These are phyloP conservation scores for Trametes meyenii DNA, from an alignment of 768 basidiomycete genomes.

Conservation along the genomic window DNA sequence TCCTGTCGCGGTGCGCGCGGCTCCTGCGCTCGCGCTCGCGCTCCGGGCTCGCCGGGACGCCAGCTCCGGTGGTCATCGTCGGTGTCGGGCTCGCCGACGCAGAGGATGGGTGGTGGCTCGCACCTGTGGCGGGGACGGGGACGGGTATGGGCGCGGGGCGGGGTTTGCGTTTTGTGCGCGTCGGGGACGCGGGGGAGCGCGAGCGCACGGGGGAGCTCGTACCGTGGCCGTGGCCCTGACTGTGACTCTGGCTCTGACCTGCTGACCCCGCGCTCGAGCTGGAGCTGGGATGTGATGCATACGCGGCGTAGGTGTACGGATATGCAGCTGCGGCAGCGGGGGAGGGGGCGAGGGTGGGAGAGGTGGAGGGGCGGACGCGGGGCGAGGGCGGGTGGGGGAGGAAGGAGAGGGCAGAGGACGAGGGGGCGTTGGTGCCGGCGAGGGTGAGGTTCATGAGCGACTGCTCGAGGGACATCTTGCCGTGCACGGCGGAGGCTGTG, in stretches of 20 bases:
- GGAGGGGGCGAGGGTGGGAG: not conserved
- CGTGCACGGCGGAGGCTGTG: slow-evolving; percentile 7
- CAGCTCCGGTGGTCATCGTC: not conserved
- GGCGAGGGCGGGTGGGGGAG: slow-evolving; percentile 30
- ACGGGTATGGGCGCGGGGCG: slow-evolving; percentile 19
- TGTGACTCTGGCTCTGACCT: not conserved
- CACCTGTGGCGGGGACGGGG: not conserved
- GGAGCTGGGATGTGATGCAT: not conserved
- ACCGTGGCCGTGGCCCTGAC: not conserved
- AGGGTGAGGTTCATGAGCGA: slow-evolving; percentile 20
- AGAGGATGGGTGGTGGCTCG: not conserved
- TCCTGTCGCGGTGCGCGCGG: slow-evolving; percentile 6
- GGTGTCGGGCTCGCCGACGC: not conserved
- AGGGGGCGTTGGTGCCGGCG: slow-evolving; percentile 18
- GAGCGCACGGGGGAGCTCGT: slow-evolving; percentile 19
- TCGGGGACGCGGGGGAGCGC: slow-evolving; percentile 16
- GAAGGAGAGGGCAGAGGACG: slow-evolving; percentile 26
- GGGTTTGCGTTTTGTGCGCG: slow-evolving; percentile 19
- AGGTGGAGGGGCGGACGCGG: slow-evolving; percentile 14
- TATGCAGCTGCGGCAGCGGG: slow-evolving; percentile 6
- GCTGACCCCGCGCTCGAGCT: not conserved
- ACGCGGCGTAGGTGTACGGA: slow-evolving; percentile 3
- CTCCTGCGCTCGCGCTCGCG: slow-evolving; percentile 25
- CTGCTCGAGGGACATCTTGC: slow-evolving; percentile 22
- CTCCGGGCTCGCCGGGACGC: slow-evolving; percentile 23